These are phyloP conservation scores for Trypanosoma theileri DNA, from an alignment of 208 protist species.

Conservation along the genomic window DNA sequence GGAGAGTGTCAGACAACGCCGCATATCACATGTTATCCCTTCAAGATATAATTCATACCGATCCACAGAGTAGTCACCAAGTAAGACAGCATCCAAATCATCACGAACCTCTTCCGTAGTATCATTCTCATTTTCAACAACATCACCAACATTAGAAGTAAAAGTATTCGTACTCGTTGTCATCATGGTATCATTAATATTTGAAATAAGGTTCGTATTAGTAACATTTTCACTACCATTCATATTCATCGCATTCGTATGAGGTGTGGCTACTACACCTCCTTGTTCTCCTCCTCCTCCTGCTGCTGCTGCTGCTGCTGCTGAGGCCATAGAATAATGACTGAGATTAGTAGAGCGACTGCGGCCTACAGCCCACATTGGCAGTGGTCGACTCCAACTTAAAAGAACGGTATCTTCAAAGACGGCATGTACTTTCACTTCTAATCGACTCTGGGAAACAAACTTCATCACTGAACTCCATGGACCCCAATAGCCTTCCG, in stretches of 20 bases:
- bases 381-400: slow-evolving; percentile 73
- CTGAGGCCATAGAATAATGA: neutral
- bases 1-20: slow-evolving; percentile 46
- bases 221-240: neutral
- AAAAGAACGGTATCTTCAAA: slow-evolving; percentile 71
- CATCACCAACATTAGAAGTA: neutral
- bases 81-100: slow-evolving; percentile 38
- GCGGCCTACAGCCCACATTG: slow-evolving; percentile 33
- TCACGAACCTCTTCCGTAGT: neutral
- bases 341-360: neutral
- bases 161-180: neutral
- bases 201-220: neutral
- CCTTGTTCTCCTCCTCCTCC: neutral
- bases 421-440: slow-evolving; percentile 68
- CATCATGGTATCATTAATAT: neutral
- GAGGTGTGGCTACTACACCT: neutral
- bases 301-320: too few species aligned
- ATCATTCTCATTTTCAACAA: neutral
- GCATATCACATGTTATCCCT: slow-evolving; percentile 61
- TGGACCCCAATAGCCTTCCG: slow-evolving; percentile 78
- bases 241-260: too few species aligned
- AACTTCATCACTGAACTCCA: slow-evolving; percentile 84
- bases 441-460: slow-evolving; percentile 76
- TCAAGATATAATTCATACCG: slow-evolving; percentile 75
- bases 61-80: slow-evolving; percentile 76